Percentiles rank a stretch among this genome's conserved stretches.
These are phyloP conservation scores for Zarea fungicola DNA, from an alignment of 2,329 filamentous ascomycete genomes.

Conservation along the genomic window DNA sequence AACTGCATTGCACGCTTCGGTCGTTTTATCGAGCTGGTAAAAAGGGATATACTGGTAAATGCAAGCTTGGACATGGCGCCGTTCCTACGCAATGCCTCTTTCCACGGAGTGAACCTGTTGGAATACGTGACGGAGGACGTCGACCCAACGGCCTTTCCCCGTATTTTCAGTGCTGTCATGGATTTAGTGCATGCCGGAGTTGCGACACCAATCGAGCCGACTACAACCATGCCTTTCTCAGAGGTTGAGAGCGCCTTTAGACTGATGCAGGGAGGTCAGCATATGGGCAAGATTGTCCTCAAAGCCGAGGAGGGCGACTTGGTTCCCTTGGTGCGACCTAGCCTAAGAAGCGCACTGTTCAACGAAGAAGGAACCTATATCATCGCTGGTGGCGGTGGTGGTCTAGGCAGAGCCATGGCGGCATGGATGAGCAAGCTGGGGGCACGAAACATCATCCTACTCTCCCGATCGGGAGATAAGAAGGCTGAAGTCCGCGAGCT, in stretches of 20 bases:
- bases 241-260: conserved; percentile 28
- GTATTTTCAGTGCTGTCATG: conserved; percentile 16
- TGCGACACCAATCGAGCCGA: conserved; percentile 17
- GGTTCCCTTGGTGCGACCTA: background rate
- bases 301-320: background rate
- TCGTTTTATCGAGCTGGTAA: conserved; percentile 31
- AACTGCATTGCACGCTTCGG: conserved; percentile 28
- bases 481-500: background rate
- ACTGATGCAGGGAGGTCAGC: conserved; percentile 30
- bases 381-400: conserved; percentile 41
- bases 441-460: conserved; percentile 37
- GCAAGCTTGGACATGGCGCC: conserved; percentile 31
- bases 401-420: conserved; percentile 39
- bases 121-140: conserved; percentile 18
- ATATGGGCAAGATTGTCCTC: conserved; percentile 31
- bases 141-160: conserved; percentile 20
- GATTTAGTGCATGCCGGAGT: conserved; percentile 15
- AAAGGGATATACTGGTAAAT: conserved; percentile 28
- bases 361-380: conserved; percentile 28
- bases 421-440: conserved; percentile 41
- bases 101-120: conserved; percentile 33
- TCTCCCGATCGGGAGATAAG: conserved; percentile 16
- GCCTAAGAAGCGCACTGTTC: background rate
- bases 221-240: conserved; percentile 15
- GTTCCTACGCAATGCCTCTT: conserved; percentile 30